Evolutionary conservation across 306 rosid species (phyloP).

Genomic region (Sophora flavescens): DNA sequence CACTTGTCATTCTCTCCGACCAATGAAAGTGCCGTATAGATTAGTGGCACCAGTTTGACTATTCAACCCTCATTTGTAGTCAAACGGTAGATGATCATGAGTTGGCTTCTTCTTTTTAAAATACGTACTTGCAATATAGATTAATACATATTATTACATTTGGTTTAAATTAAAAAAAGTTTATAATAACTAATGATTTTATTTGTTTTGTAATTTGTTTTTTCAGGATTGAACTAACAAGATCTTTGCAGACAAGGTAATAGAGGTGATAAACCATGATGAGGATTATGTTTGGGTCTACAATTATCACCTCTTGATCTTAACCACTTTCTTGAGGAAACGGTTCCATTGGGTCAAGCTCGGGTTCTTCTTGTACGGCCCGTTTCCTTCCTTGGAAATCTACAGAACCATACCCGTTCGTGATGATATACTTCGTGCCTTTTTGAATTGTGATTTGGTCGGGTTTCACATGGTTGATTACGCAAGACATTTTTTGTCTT

Average conservation of each 20-base stretch:
- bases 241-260: conserved; percentile 71
- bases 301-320: conserved; percentile 76
- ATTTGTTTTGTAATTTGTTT: too few relatives aligned
- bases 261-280: conserved; percentile 64
- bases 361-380: conserved; percentile 71
- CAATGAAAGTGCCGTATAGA: too few relatives aligned
- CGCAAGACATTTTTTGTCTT: conserved; percentile 77
- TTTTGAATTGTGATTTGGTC: conserved; percentile 73
- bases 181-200: too few relatives aligned
- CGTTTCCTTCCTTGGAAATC: conserved; percentile 72
- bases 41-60: too few relatives aligned
- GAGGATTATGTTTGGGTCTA: conserved; percentile 80
- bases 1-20: too few relatives aligned
- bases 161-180: too few relatives aligned
- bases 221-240: conserved; percentile 45
- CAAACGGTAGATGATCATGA: too few relatives aligned
- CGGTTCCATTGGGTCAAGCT: conserved; percentile 62
- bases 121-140: too few relatives aligned
- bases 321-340: conserved; percentile 67
- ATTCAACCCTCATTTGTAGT: too few relatives aligned
- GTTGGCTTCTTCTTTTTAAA: too few relatives aligned
- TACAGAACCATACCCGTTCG: conserved; percentile 68
- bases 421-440: conserved; percentile 59
- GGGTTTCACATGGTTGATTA: conserved; percentile 82
- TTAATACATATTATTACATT: too few relatives aligned